phyloP scores from a whole-genome alignment of 768 basidiomycete species.

The Lactarius hengduanensis region DNA sequence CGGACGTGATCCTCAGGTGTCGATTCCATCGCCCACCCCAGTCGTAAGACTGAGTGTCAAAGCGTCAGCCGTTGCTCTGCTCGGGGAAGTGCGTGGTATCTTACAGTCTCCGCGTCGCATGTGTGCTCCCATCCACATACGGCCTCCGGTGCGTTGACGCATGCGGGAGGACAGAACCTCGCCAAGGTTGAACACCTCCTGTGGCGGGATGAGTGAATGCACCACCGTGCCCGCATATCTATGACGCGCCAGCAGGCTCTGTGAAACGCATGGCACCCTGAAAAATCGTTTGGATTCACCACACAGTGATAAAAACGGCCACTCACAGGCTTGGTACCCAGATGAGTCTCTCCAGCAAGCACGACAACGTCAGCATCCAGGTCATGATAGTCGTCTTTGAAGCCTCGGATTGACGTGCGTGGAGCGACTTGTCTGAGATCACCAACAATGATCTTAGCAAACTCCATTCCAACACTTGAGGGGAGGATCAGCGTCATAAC shows the following conservation, averaged over 20 bases:
- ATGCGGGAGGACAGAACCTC: constrained; percentile 38
- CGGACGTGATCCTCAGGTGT: constrained; percentile 39
- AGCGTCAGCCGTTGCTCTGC: background rate
- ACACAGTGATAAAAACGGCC: constrained; percentile 18
- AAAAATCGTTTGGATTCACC: background rate
- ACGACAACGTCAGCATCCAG: constrained; percentile 40
- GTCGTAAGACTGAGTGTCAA: constrained; percentile 32
- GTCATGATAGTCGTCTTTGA: constrained; percentile 40
- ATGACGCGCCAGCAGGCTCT: background rate
- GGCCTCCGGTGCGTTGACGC: constrained; percentile 34
- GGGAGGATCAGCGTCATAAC: background rate
- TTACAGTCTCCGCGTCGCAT: constrained; percentile 47
- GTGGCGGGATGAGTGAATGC: constrained; percentile 1
- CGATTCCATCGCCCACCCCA: constrained; percentile 39
- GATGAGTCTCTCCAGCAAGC: constrained; percentile 43
- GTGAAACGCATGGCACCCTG: constrained; percentile 29
- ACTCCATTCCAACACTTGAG: constrained; percentile 44
- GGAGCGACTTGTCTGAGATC: constrained; percentile 40
- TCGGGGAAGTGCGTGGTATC: no score
- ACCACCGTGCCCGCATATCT: constrained; percentile 22
- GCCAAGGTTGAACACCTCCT: constrained; percentile 34
- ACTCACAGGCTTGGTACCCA: constrained; percentile 42
- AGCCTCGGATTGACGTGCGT: constrained; percentile 40
- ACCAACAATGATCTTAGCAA: constrained; percentile 42
- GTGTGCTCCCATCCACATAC: constrained; percentile 44